phyloP scores from a whole-genome alignment of 2,329 filamentous ascomycete genomes.

The Aspergillus brunneoviolaceus region DNA sequence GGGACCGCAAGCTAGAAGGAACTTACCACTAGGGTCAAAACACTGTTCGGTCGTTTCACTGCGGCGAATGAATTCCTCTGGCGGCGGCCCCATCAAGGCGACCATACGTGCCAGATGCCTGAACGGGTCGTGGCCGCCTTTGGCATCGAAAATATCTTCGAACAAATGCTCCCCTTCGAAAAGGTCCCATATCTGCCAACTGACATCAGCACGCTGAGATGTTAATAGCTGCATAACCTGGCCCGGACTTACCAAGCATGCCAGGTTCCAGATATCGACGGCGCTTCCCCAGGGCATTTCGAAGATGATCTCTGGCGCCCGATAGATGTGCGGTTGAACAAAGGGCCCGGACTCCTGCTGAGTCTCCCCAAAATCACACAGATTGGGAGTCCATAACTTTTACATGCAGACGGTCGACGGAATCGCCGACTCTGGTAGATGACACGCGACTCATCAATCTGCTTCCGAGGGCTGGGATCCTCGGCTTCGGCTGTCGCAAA shows the following conservation, averaged over 20 bases:
- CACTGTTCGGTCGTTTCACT: conserved; percentile 31
- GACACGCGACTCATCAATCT: too few species aligned
- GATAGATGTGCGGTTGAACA: too few species aligned
- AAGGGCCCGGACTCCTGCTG: too few species aligned
- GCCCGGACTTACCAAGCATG: conserved; percentile 45
- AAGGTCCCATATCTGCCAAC: conserved; percentile 48
- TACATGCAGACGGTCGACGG: too few species aligned
- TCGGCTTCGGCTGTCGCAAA: too few species aligned
- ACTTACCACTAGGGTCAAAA: conserved; percentile 22
- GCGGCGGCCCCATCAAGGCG: conserved; percentile 28
- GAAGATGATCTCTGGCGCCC: conserved; percentile 44
- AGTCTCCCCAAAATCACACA: too few species aligned
- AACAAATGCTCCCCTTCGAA: conserved; percentile 50
- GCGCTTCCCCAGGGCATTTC: conserved; percentile 45
- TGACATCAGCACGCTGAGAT: conserved; percentile 6
- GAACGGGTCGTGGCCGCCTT: conserved; percentile 25
- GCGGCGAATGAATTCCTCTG: conserved; percentile 24
- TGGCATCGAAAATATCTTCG: conserved; percentile 25
- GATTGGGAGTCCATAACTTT: too few species aligned
- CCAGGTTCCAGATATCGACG: conserved; percentile 54
- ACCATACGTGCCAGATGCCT: conserved; percentile 30
- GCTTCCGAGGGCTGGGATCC: too few species aligned
- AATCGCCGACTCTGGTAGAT: too few species aligned
- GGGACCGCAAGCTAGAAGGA: not conserved
- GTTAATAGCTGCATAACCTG: conserved; percentile 5